A percentile compares a stretch with the other conserved stretches of the same genome.
Conservation (phyloP, 352 stramenopile genomes). For the Peronospora farinosa region DNA sequence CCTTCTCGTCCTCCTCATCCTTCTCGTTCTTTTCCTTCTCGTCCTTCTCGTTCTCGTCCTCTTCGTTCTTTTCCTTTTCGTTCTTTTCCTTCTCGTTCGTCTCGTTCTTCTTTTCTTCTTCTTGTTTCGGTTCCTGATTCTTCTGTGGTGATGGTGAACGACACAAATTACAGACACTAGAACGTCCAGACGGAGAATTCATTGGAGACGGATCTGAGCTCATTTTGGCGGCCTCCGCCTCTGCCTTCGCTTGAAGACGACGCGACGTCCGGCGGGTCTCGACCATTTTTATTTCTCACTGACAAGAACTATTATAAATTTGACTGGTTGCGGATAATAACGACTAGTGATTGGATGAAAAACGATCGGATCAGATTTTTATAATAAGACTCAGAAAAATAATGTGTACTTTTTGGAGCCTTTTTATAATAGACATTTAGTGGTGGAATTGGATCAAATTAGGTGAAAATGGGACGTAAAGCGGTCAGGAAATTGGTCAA, state of each 20-base stretch:
- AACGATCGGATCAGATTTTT: neutral
- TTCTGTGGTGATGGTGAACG: constrained; percentile 18
- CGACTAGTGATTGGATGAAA: constrained; percentile 10
- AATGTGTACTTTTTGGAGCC: no score
- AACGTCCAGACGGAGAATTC: constrained; percentile 1
- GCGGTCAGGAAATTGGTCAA: constrained; percentile 25
- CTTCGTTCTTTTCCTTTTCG: neutral
- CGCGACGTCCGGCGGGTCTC: constrained; percentile 52
- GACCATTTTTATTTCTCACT: constrained; percentile 46
- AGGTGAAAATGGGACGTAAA: constrained; percentile 19
- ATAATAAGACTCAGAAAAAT: no score
- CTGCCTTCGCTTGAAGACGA: constrained; percentile 50
- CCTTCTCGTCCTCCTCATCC: neutral
- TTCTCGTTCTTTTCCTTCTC: neutral
- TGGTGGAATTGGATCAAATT: constrained; percentile 2
- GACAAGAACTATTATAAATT: neutral
- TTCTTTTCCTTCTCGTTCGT: neutral
- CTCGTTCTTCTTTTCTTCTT: neutral
- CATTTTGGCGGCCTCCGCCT: constrained; percentile 3
- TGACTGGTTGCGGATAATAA: constrained; percentile 13
- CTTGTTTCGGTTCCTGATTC: constrained; percentile 8
- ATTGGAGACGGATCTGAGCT: constrained; percentile 19
- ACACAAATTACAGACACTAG: constrained; percentile 1
- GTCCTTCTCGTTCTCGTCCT: constrained; percentile 1
- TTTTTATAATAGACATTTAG: neutral